Conservation (phyloP, 169 alveolate species). For the Theileria sp. region DNA sequence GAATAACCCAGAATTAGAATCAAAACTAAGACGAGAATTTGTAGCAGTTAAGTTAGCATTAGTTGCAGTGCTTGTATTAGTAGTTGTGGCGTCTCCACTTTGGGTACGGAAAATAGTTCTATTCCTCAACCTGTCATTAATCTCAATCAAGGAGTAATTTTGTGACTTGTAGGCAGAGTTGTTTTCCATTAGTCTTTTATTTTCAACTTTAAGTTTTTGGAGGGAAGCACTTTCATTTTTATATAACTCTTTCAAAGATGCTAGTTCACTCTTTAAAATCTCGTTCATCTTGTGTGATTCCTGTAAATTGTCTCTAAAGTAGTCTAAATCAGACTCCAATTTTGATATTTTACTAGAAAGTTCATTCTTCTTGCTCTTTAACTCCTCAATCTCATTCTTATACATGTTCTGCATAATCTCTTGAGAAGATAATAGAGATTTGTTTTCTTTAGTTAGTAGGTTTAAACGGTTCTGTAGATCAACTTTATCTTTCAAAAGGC, state of each 20-base stretch:
- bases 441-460: constrained; percentile 25
- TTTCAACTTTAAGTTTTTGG: constrained; percentile 26
- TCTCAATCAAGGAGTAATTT: constrained; percentile 61
- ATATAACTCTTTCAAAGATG: constrained; percentile 26
- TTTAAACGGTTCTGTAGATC: constrained; percentile 43
- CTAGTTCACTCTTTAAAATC: constrained; percentile 33
- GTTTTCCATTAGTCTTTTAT: constrained; percentile 44
- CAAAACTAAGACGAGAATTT: background rate
- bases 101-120: constrained; percentile 48
- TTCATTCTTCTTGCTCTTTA: constrained; percentile 46
- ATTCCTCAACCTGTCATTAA: constrained; percentile 48
- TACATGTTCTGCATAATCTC: constrained; percentile 47
- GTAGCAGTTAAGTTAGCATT: constrained; percentile 7
- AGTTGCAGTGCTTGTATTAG: constrained; percentile 26
- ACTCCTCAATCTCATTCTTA: constrained; percentile 49
- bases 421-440: constrained; percentile 24
- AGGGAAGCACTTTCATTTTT: constrained; percentile 25
- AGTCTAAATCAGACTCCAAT: constrained; percentile 47
- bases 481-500: constrained; percentile 44
- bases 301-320: constrained; percentile 53
- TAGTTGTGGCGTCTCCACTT: constrained; percentile 25
- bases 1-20: background rate
- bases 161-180: constrained; percentile 56
- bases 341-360: constrained; percentile 24
- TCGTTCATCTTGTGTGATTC: constrained; percentile 59